Evolutionary conservation across 805 yeast species (phyloP).

Genomic region (Starmerella roubikii): DNA sequence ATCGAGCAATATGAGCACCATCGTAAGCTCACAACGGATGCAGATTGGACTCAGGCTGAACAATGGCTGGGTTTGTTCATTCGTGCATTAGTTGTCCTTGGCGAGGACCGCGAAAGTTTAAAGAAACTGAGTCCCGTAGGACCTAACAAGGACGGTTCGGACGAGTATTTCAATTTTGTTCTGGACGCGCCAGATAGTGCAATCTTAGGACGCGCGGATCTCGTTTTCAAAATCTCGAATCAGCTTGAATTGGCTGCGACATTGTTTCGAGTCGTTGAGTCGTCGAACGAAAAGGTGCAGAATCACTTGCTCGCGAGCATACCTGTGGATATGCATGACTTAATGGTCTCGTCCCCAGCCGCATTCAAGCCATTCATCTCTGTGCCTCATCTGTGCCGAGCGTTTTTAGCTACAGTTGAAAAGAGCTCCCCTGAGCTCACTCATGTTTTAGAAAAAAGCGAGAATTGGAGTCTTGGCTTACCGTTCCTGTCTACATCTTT

Average conservation of each 20-base stretch:
- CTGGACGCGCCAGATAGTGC: slow-evolving; percentile 10
- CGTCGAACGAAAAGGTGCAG: slow-evolving; percentile 5
- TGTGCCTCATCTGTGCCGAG: neutral
- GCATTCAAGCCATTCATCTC: slow-evolving; percentile 9
- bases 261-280: slow-evolving; percentile 6
- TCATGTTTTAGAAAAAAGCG: slow-evolving; percentile 2
- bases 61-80: slow-evolving; percentile 14
- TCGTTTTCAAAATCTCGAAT: slow-evolving; percentile 17
- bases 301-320: slow-evolving; percentile 15
- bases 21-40: neutral
- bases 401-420: slow-evolving; percentile 7
- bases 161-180: slow-evolving; percentile 20
- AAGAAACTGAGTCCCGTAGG: neutral
- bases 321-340: slow-evolving; percentile 12
- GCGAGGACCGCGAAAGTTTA: slow-evolving; percentile 12
- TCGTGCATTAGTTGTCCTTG: slow-evolving; percentile 15
- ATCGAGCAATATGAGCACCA: slow-evolving; percentile 39
- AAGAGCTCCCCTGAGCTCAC: slow-evolving; percentile 5
- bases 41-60: neutral
- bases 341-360: slow-evolving; percentile 4
- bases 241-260: slow-evolving; percentile 20
- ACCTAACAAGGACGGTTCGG: neutral
- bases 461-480: slow-evolving; percentile 17
- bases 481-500: slow-evolving; percentile 7
- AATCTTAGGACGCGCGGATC: slow-evolving; percentile 14